Evolutionary conservation across 2,329 filamentous ascomycete species (phyloP).

Genomic region (Sclerotinia spermophila): DNA sequence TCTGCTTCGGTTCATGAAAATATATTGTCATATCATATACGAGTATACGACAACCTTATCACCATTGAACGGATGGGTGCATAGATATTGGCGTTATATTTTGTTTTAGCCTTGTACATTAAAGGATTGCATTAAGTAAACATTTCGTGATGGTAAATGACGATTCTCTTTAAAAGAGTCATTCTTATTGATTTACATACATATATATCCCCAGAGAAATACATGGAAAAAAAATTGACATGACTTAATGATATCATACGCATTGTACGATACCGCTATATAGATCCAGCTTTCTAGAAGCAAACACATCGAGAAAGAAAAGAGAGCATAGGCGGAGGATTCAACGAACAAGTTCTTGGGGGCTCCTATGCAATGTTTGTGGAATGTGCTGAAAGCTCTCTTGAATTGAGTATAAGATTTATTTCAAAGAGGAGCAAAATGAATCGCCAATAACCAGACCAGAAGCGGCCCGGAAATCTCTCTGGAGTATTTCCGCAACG

Average conservation of each 20-base stretch:
- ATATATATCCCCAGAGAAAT: background rate
- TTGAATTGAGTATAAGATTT: no score
- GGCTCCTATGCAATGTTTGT: background rate
- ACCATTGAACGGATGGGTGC: background rate
- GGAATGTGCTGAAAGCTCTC: background rate
- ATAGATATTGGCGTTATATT: background rate
- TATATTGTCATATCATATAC: background rate
- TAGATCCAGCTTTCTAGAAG: background rate
- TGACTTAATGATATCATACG: background rate
- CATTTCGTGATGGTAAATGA: background rate
- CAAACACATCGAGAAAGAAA: background rate
- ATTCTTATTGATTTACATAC: background rate
- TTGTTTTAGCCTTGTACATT: background rate
- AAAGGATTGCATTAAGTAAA: background rate
- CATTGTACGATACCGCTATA: background rate
- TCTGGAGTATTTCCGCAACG: background rate
- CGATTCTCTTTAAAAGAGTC: background rate
- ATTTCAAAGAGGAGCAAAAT: no score
- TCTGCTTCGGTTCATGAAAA: no score
- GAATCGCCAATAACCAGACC: background rate
- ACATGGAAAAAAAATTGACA: accelerated
- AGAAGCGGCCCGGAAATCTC: no score
- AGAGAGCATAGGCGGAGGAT: no score
- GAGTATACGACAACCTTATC: background rate
- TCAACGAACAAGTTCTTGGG: accelerated